A percentile compares a stretch with the other conserved stretches of the same genome.
Evolutionary conservation across 1,284 basidiomycete species (phyloP).

Genomic region (Cronartium ribicola): DNA sequence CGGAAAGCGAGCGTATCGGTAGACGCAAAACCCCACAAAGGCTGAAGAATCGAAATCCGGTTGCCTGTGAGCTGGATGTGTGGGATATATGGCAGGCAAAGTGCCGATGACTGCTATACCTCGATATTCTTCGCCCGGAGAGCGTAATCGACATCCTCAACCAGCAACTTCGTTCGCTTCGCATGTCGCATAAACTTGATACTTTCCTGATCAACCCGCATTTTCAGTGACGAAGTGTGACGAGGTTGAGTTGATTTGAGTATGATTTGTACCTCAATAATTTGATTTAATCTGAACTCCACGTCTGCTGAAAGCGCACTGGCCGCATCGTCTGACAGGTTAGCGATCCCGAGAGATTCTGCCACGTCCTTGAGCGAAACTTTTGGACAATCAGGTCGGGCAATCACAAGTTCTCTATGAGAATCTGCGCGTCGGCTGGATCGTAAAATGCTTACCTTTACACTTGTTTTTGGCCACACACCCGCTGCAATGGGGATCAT

Average conservation of each 20-base stretch:
- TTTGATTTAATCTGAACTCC: conserved; percentile 90
- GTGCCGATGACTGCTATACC: conserved; percentile 48
- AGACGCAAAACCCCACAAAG: conserved; percentile 49
- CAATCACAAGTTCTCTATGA: neutral
- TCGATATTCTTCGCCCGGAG: conserved; percentile 91
- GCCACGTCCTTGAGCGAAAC: conserved; percentile 70
- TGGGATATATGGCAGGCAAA: conserved; percentile 55
- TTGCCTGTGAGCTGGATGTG: conserved; percentile 72
- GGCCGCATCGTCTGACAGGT: conserved; percentile 72
- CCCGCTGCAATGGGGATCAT: conserved; percentile 30
- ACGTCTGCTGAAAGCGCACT: conserved; percentile 88
- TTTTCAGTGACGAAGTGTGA: neutral
- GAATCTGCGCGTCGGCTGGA: neutral
- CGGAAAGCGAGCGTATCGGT: conserved; percentile 48
- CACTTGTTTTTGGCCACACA: conserved; percentile 39
- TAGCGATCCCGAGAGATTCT: conserved; percentile 77
- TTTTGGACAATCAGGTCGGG: neutral
- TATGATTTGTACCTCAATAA: conserved; percentile 67
- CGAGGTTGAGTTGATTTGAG: neutral
- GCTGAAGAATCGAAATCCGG: conserved; percentile 53
- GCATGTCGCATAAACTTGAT: conserved; percentile 94
- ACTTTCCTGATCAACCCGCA: conserved; percentile 65
- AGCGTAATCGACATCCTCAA: conserved; percentile 87
- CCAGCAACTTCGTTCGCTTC: conserved; percentile 76
- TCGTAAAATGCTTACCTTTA: conserved; percentile 15